These are phyloP conservation scores for Metschnikowia reukaufii DNA, from an alignment of 805 yeast genomes.

Conservation along the genomic window DNA sequence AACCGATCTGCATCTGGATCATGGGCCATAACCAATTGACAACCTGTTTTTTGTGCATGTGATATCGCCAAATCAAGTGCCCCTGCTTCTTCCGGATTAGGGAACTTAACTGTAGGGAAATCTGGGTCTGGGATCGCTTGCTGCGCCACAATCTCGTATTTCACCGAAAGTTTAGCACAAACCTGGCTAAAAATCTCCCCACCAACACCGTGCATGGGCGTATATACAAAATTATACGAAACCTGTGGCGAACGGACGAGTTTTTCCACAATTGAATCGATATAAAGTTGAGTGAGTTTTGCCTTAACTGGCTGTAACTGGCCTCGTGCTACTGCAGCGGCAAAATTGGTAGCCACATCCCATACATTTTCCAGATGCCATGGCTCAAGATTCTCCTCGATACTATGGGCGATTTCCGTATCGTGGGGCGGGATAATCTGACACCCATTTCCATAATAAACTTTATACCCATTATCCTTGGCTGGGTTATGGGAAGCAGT, in stretches of 20 bases:
- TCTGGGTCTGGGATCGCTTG: slow-evolving; percentile 81
- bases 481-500: slow-evolving; percentile 90
- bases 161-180: slow-evolving; percentile 35
- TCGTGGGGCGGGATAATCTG: slow-evolving; percentile 96
- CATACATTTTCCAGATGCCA: slow-evolving; percentile 48
- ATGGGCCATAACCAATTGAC: slow-evolving; percentile 71
- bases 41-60: slow-evolving; percentile 52
- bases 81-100: slow-evolving; percentile 95
- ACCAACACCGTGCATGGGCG: slow-evolving; percentile 98
- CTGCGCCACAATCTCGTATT: slow-evolving; percentile 48
- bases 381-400: slow-evolving; percentile 61
- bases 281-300: slow-evolving; percentile 44
- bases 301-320: slow-evolving; percentile 43
- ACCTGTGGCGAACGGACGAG: slow-evolving; percentile 32
- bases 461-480: slow-evolving; percentile 90
- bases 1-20: slow-evolving; percentile 98
- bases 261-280: slow-evolving; percentile 23
- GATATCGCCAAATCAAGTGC: slow-evolving; percentile 74
- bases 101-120: slow-evolving; percentile 83
- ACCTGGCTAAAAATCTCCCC: slow-evolving; percentile 52
- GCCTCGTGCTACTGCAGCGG: slow-evolving; percentile 20
- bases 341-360: slow-evolving; percentile 43
- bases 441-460: slow-evolving; percentile 90
- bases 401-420: slow-evolving; percentile 61
- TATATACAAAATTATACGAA: slow-evolving; percentile 64